These are phyloP conservation scores for Musa troglodytarum DNA, from an alignment of 176 grass and related monocot genomes.

Conservation along the genomic window DNA sequence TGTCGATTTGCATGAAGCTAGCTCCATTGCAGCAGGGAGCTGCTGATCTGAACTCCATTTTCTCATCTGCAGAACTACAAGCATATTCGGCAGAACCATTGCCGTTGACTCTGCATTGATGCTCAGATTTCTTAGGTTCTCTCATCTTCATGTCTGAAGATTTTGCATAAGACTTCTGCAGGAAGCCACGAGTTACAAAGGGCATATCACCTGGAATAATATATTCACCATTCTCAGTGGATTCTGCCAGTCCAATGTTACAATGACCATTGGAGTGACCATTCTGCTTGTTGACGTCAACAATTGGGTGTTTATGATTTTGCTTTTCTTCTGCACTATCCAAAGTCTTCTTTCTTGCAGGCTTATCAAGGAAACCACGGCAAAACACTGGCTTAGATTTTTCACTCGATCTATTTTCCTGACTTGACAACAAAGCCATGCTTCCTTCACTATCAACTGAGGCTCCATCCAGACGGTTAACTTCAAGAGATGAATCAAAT, in stretches of 20 bases:
- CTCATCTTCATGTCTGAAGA: conserved; percentile 11
- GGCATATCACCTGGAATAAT: conserved; percentile 14
- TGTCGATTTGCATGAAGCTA: not conserved
- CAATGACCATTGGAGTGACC: conserved; percentile 32
- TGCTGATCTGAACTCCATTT: not conserved
- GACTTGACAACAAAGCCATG: conserved; percentile 13
- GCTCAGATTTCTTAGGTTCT: conserved; percentile 1
- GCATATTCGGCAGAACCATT: not conserved
- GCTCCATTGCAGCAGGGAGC: not conserved
- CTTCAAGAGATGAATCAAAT: conserved; percentile 6
- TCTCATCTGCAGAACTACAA: not conserved
- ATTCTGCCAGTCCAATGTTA: not conserved
- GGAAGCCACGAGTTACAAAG: conserved; percentile 27
- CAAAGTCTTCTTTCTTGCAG: conserved; percentile 35
- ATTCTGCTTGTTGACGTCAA: conserved; percentile 28
- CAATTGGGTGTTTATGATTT: conserved; percentile 13
- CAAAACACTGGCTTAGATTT: conserved; percentile 46
- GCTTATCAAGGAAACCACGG: conserved; percentile 51
- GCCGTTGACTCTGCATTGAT: not conserved
- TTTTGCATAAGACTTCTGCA: conserved; percentile 32
- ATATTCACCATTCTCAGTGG: conserved; percentile 8
- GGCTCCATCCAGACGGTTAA: not conserved
- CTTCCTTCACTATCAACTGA: conserved; percentile 19
- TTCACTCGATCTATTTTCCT: conserved; percentile 26
- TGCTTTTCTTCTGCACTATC: conserved; percentile 23